Evolutionary conservation across 2,329 filamentous ascomycete species (phyloP).

Genomic region (Phoma sp.): DNA sequence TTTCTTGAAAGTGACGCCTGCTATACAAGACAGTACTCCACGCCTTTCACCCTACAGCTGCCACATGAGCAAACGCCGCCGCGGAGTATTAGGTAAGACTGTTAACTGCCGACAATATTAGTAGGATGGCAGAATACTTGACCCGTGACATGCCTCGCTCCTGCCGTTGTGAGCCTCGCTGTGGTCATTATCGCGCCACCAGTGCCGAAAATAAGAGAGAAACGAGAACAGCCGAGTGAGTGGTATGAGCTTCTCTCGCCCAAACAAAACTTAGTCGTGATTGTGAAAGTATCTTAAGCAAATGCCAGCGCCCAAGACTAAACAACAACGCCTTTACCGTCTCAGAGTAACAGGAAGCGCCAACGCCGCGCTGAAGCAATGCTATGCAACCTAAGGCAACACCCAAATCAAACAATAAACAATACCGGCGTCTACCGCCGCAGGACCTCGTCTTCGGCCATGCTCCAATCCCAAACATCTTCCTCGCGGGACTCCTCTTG

Average conservation of each 20-base stretch:
- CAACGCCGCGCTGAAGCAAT: constrained; percentile 17
- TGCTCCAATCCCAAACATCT: constrained; percentile 32
- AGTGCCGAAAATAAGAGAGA: background rate
- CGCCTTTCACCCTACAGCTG: background rate
- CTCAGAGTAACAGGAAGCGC: background rate
- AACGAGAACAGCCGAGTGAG: background rate
- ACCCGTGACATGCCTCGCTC: background rate
- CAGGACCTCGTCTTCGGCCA: constrained; percentile 33
- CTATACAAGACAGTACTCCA: background rate
- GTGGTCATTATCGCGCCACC: no score
- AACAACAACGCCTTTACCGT: background rate
- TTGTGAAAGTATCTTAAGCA: background rate
- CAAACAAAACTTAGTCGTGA: background rate
- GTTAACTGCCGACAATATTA: background rate
- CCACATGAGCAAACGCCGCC: background rate
- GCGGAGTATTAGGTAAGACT: background rate
- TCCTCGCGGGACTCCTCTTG: constrained; percentile 21
- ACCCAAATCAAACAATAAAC: background rate
- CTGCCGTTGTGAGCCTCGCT: background rate
- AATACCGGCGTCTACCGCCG: background rate
- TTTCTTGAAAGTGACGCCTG: background rate
- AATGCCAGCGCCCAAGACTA: background rate
- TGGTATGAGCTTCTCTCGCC: background rate
- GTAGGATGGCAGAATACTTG: background rate
- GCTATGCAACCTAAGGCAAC: background rate